Evolutionary conservation across 441 rosid genomes (phyloP).

Genomic region (Pelargonium fulgidum): DNA sequence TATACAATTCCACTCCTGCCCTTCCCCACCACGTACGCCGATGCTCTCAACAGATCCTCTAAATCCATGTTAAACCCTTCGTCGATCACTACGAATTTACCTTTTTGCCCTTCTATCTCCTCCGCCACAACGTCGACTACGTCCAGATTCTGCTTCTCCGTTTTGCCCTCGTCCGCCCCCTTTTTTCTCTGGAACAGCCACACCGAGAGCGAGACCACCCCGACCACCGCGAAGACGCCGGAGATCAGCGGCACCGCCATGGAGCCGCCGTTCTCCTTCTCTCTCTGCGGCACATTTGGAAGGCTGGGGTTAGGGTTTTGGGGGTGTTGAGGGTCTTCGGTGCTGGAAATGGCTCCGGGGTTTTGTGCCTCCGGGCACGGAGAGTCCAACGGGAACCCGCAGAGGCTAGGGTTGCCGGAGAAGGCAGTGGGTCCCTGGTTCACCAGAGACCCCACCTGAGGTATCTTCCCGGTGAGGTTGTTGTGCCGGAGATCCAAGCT

Average conservation of each 20-base stretch:
- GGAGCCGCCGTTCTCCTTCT: too few relatives aligned
- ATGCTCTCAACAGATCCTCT: constrained; percentile 82
- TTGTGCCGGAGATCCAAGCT: constrained; percentile 74
- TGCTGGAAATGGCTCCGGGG: background rate
- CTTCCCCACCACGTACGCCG: constrained; percentile 92
- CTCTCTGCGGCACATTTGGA: too few relatives aligned
- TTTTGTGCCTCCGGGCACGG: constrained; percentile 9
- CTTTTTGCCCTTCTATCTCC: constrained; percentile 39
- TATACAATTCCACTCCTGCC: constrained; percentile 92
- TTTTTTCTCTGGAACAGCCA: constrained; percentile 1
- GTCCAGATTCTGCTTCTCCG: constrained; percentile 14
- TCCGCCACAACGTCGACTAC: background rate
- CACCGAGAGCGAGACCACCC: too few relatives aligned
- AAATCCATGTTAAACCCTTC: constrained; percentile 78
- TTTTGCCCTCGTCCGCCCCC: constrained; percentile 29
- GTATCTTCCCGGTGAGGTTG: constrained; percentile 78
- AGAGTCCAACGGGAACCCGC: constrained; percentile 75
- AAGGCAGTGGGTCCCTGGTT: constrained; percentile 96
- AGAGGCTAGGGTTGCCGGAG: constrained; percentile 59
- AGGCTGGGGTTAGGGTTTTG: background rate
- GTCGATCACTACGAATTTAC: constrained; percentile 80
- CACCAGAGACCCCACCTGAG: constrained; percentile 81
- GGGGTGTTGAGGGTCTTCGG: background rate
- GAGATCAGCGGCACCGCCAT: too few relatives aligned
- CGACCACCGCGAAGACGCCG: too few relatives aligned